Conservation (phyloP, 208 protist species). For the Acanthamoeba lenticulata region DNA sequence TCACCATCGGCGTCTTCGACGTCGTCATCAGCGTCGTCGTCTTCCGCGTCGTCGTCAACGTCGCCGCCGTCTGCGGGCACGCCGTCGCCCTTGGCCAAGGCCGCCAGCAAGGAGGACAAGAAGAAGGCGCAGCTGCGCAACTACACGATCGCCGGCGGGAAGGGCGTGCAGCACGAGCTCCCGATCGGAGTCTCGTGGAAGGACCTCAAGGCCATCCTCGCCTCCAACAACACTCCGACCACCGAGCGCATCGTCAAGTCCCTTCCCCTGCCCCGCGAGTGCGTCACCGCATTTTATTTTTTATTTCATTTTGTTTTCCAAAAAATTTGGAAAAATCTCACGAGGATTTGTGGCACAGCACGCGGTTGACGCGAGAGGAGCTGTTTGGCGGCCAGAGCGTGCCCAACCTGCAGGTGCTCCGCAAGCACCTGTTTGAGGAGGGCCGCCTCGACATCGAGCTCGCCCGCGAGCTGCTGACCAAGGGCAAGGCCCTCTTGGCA, state of each 20-base stretch:
- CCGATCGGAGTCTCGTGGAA: constrained; percentile 33
- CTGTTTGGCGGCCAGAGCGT: not conserved
- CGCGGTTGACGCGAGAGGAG: not conserved
- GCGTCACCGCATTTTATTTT: not conserved
- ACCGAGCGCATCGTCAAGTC: constrained; percentile 39
- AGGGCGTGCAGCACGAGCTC: constrained; percentile 32
- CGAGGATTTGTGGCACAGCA: not conserved
- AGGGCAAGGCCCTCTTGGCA: not conserved
- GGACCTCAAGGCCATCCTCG: constrained; percentile 23
- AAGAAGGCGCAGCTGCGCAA: constrained; percentile 40
- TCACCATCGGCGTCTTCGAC: no score
- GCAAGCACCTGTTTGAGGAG: constrained; percentile 41
- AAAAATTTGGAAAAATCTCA: not conserved
- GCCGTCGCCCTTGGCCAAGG: no score
- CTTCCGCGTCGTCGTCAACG: no score
- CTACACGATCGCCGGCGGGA: constrained; percentile 26
- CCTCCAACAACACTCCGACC: not conserved
- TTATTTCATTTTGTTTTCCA: not conserved
- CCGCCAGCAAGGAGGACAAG: constrained; percentile 28
- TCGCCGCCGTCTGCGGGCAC: no score
- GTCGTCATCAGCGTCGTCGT: not conserved
- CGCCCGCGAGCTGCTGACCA: not conserved
- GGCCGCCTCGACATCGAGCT: constrained; percentile 21
- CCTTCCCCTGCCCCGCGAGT: constrained; percentile 2
- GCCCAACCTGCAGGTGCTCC: constrained; percentile 3